Conservation (phyloP, 495 filamentous ascomycete genomes). For the Jackrogersella multiformis region DNA sequence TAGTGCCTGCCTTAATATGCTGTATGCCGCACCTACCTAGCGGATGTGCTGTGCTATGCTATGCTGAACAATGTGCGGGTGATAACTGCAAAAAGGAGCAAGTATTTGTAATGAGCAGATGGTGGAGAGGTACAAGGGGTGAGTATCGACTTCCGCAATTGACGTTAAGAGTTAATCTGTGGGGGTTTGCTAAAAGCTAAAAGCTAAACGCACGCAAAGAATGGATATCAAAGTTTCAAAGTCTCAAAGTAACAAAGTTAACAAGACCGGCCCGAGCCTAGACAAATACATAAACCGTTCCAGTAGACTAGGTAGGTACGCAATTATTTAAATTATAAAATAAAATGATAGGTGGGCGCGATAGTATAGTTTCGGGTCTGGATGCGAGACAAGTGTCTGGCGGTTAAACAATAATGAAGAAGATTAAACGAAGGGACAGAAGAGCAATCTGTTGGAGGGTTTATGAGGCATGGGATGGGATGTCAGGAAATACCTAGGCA, state of each 20-base stretch:
- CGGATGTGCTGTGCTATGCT: background rate
- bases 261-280: slow-evolving; percentile 39
- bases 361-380: slow-evolving; percentile 40
- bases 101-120: slow-evolving; percentile 18
- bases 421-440: background rate
- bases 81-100: slow-evolving; percentile 5
- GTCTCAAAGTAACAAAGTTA: too few species aligned
- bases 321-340: slow-evolving; percentile 5
- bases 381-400: slow-evolving; percentile 38
- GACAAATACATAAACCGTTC: slow-evolving; percentile 16
- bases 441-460: background rate
- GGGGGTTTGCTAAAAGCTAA: background rate
- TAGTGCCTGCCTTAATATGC: too few species aligned
- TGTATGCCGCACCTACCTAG: too few species aligned
- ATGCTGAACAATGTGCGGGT: background rate
- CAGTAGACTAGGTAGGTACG: slow-evolving; percentile 3
- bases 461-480: background rate
- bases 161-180: background rate
- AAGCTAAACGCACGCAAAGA: background rate
- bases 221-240: slow-evolving; percentile 2
- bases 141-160: background rate
- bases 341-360: slow-evolving; percentile 22
- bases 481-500: background rate
- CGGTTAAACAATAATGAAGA: slow-evolving; percentile 38
- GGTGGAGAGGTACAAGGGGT: slow-evolving; percentile 13